phyloP scores from a whole-genome alignment of 2,329 filamentous ascomycete species.

The Biscogniauxia mediterranea region DNA sequence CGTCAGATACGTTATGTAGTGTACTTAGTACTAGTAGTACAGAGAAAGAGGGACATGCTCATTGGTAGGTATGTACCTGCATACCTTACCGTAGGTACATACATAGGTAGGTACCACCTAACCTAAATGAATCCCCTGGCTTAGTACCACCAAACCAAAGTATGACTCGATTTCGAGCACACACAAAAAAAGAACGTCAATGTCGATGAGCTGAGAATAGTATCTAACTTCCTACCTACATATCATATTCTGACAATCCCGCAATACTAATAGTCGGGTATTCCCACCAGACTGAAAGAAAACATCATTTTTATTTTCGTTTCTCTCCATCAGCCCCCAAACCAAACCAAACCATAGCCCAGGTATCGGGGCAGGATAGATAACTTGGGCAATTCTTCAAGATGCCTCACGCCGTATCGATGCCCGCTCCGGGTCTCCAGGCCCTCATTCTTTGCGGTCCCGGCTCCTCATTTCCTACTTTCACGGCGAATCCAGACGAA shows the following conservation, averaged over 20 bases:
- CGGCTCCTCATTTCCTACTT: slow-evolving; percentile 77
- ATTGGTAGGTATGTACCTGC: too few species aligned
- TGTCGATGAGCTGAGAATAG: not conserved
- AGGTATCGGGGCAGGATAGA: not conserved
- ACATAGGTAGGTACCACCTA: too few species aligned
- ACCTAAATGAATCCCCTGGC: too few species aligned
- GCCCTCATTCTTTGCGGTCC: slow-evolving; percentile 81
- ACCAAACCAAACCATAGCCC: not conserved
- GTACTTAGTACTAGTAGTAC: too few species aligned
- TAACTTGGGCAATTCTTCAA: slow-evolving; percentile 11
- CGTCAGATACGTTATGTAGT: too few species aligned
- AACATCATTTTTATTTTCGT: not conserved
- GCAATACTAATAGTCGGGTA: too few species aligned
- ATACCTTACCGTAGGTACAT: too few species aligned
- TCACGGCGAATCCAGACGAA: slow-evolving; percentile 76
- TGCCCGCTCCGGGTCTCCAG: slow-evolving; percentile 75
- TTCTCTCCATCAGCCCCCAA: not conserved
- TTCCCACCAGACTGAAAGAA: too few species aligned
- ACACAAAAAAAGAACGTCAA: not conserved
- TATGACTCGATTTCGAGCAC: not conserved
- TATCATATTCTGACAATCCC: too few species aligned
- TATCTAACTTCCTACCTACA: too few species aligned
- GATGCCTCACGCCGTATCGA: slow-evolving; percentile 75
- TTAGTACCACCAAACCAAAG: not conserved
- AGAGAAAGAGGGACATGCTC: not conserved